Evolutionary conservation across 2,329 filamentous ascomycete genomes (phyloP).

Genomic region (Trichoderma pleuroti): DNA sequence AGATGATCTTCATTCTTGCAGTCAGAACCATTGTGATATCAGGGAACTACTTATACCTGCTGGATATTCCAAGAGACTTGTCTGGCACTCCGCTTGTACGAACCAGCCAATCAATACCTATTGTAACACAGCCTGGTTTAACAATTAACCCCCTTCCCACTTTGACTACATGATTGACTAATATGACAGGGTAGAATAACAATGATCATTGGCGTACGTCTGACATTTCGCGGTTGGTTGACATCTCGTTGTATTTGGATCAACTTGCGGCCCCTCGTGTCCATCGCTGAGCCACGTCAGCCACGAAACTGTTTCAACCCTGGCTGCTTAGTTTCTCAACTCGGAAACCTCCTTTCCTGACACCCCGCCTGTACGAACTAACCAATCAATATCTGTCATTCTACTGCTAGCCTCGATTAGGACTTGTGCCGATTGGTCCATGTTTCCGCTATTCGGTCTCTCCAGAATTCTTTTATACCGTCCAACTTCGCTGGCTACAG

Average conservation of each 20-base stretch:
- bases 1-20: background rate
- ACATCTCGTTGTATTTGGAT: background rate
- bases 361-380: constrained; percentile 6
- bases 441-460: background rate
- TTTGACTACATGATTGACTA: background rate
- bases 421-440: background rate
- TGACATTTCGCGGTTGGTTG: background rate
- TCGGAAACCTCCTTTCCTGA: background rate
- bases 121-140: background rate
- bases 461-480: background rate
- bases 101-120: background rate
- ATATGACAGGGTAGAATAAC: background rate
- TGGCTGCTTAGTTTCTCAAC: background rate
- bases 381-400: background rate
- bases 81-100: background rate
- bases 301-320: background rate
- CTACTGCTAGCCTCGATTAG: background rate
- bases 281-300: background rate
- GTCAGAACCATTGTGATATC: background rate
- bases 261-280: no score
- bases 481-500: background rate
- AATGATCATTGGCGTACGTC: background rate
- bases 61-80: background rate
- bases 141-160: background rate
- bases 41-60: background rate